A percentile compares a stretch with the other conserved stretches of the same genome.
Evolutionary conservation across 345 rosid genomes (phyloP).

Genomic region (Bruguiera sexangula): DNA sequence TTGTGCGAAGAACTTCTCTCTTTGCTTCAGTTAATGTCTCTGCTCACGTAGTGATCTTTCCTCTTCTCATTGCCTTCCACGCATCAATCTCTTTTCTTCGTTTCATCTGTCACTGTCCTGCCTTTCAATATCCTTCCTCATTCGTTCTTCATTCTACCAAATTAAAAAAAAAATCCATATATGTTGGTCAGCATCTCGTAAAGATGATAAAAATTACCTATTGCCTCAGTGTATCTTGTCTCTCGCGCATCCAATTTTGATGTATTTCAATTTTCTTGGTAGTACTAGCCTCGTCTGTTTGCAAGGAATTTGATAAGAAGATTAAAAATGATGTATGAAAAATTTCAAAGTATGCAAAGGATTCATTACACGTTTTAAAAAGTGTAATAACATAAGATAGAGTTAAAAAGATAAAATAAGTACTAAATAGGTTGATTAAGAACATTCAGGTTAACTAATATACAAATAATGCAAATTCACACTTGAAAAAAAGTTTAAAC

Average conservation of each 20-base stretch:
- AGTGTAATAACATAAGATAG: no score
- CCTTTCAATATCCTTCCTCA: conserved; percentile 86
- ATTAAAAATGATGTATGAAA: no score
- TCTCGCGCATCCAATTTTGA: conserved; percentile 59
- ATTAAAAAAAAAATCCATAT: conserved; percentile 17
- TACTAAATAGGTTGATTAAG: no score
- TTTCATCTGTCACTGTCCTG: conserved; percentile 89
- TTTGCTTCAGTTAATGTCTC: conserved; percentile 80
- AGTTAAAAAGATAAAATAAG: no score
- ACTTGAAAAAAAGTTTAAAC: no score
- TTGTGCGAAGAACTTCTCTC: conserved; percentile 80
- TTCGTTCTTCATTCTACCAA: conserved; percentile 71
- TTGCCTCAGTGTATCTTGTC: conserved; percentile 57
- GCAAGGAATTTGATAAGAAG: conserved; percentile 16
- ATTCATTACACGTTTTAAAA: no score
- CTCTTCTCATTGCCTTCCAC: conserved; percentile 90
- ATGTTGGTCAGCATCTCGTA: conserved; percentile 10
- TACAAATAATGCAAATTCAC: no score
- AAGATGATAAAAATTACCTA: conserved; percentile 45
- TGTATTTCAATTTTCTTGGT: conserved; percentile 66
- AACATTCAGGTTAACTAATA: no score
- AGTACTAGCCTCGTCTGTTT: conserved; percentile 63
- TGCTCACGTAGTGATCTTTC: conserved; percentile 83
- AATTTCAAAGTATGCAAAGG: no score
- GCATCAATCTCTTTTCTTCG: conserved; percentile 89